Evolutionary conservation across 495 filamentous ascomycete species (phyloP), one percentile per base, ranked within the genome.

Genomic region (Cryomyces antarcticus): DNA sequence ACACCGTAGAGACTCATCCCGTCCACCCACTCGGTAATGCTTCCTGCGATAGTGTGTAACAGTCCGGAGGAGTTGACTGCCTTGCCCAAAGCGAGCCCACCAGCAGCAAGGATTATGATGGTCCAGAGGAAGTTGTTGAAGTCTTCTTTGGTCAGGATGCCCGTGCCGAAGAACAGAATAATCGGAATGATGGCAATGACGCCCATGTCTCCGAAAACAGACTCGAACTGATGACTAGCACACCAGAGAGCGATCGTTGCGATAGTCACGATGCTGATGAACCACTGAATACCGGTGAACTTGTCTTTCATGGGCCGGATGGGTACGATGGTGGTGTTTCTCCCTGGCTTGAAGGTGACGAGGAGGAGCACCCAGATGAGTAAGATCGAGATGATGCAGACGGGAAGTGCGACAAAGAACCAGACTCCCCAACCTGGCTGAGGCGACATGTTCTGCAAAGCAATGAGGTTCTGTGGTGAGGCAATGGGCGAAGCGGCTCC

Each of bases 41-140:
- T 57, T 6, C 61, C 59, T 6, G 92, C 87, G 42, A 96, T 80
- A 10, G 83, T 86, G 52, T 93, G 80, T 42, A 99, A 69, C n/a
- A 99, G 65, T 0, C 89, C 89, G 0, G 86, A 94, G 6, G 79
- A 85, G 41, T 82, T 88, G 50, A 99, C 89, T 0, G 92, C 83
- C 60, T 93, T 95, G 35, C 89, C 89, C 1, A 99, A 77, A 4
- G 86, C 80, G 7, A 99, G 64, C 2, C 89, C 89, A 35, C 89
- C 89, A 11, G 92, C 89, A 0, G 89, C 89, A 13, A 99, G 77
- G 52, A 99, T 95, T 64, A 99, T 96, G 61, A 99, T 96, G 28
- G 89, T 99, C 89, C 89, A 99, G 30, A 95, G 78, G 62, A 99
- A 99, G 56, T 99, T 99, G 67, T 99, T 99, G 56, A 99, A 99